Evolutionary conservation across 139 green algal genomes (phyloP).

Genomic region (Diplosphaera chodatii): DNA sequence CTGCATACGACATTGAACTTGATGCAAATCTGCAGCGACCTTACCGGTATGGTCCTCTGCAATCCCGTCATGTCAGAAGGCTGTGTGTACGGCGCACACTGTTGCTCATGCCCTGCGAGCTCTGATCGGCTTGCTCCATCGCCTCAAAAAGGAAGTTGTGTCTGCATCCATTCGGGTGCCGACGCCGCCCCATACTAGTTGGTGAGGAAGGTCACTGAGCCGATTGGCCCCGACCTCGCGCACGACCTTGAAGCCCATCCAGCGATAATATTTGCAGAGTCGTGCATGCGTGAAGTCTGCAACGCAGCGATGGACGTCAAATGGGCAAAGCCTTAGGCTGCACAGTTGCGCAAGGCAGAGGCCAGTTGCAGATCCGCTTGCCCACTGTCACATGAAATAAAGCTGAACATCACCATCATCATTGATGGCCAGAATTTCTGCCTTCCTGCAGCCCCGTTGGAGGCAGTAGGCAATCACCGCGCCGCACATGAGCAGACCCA

Average conservation of each 20-base stretch:
- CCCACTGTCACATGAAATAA: no score
- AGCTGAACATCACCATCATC: constrained; percentile 57
- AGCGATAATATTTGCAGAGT: constrained; percentile 55
- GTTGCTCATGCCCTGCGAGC: no score
- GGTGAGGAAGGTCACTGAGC: constrained; percentile 36
- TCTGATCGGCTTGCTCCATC: constrained; percentile 47
- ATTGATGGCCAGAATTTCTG: constrained; percentile 82
- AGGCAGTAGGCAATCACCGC: constrained; percentile 42
- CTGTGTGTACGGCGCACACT: no score
- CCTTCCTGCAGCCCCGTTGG: constrained; percentile 43
- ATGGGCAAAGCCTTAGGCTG: no score
- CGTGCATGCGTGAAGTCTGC: constrained; percentile 41
- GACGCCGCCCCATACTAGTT: constrained; percentile 75
- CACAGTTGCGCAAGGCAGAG: no score
- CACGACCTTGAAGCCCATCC: constrained; percentile 52
- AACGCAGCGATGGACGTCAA: no score
- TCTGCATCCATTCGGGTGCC: constrained; percentile 77
- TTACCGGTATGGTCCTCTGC: no score
- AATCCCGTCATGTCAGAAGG: no score
- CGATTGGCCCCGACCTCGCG: constrained; percentile 35
- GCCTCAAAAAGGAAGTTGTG: constrained; percentile 35
- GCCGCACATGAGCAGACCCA: constrained; percentile 62
- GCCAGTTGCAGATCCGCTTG: no score
- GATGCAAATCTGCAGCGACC: no score
- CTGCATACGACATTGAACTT: no score